Evolutionary conservation across 2,329 filamentous ascomycete genomes (phyloP).

Genomic region (Trichoderma arundinaceum): DNA sequence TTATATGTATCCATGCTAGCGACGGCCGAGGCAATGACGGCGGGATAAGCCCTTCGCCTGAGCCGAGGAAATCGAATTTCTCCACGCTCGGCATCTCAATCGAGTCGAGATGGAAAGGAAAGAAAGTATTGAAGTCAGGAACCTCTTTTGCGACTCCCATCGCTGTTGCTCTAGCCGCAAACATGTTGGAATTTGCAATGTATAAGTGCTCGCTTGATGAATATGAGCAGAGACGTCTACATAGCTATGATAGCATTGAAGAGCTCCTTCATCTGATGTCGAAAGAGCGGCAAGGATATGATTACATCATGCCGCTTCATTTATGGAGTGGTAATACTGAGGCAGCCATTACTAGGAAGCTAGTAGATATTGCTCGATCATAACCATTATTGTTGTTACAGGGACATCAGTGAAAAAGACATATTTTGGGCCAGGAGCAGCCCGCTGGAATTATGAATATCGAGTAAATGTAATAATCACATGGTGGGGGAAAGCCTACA

Average conservation of each 20-base stretch:
- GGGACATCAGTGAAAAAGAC: no score
- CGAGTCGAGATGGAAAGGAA: not conserved
- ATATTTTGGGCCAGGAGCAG: no score
- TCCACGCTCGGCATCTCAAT: not conserved
- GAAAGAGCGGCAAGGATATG: not conserved
- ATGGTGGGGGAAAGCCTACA: no score
- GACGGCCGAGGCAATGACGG: constrained; percentile 2
- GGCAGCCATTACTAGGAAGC: not conserved
- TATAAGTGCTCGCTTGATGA: not conserved
- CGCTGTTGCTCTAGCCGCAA: not conserved
- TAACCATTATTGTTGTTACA: not conserved
- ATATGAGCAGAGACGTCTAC: not conserved
- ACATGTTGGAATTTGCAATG: not conserved
- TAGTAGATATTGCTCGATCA: not conserved
- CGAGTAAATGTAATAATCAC: no score
- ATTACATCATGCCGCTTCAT: not conserved
- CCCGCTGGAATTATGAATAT: no score
- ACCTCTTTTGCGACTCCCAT: constrained; percentile 5
- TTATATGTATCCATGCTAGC: constrained; percentile 1
- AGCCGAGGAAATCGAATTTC: not conserved
- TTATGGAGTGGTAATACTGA: not conserved
- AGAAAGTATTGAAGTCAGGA: not conserved
- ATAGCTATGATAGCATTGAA: not conserved
- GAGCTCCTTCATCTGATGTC: not conserved
- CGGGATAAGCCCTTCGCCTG: not conserved